Evolutionary conservation across 108 stramenopile genomes (phyloP).

Genomic region (Nitzschia inconspicua): DNA sequence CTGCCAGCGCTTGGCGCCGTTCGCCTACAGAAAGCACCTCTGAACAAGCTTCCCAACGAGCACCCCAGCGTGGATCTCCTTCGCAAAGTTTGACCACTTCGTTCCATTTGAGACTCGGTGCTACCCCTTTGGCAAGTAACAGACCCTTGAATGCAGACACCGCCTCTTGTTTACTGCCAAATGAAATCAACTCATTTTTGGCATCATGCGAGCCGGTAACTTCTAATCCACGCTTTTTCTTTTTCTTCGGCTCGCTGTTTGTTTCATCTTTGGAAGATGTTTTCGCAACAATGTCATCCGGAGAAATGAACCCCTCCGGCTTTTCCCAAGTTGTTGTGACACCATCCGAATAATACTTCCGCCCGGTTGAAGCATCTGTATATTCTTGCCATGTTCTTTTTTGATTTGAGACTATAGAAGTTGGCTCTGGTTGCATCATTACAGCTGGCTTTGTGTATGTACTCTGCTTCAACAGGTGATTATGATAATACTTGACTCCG

Average conservation of each 20-base stretch:
- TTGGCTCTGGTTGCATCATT: slow-evolving; percentile 16
- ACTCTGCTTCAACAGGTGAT: slow-evolving; percentile 48
- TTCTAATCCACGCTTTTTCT: slow-evolving; percentile 20
- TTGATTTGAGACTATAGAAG: slow-evolving; percentile 6
- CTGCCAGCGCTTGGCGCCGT: slow-evolving; percentile 79
- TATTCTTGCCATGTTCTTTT: slow-evolving; percentile 62
- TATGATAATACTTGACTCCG: slow-evolving; percentile 67
- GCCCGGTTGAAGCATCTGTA: slow-evolving; percentile 58
- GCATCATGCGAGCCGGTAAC: slow-evolving; percentile 1
- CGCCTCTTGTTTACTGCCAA: slow-evolving; percentile 69
- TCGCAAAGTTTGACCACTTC: slow-evolving; percentile 68
- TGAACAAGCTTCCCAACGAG: slow-evolving; percentile 65
- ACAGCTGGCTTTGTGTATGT: slow-evolving; percentile 58
- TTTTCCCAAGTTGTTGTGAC: slow-evolving; percentile 75
- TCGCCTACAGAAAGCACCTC: slow-evolving; percentile 56
- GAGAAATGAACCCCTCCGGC: slow-evolving; percentile 40
- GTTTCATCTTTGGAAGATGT: slow-evolving; percentile 4
- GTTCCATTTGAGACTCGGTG: slow-evolving; percentile 67
- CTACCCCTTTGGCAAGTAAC: slow-evolving; percentile 65
- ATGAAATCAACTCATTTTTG: slow-evolving; percentile 24
- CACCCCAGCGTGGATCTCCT: slow-evolving; percentile 66
- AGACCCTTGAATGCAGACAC: slow-evolving; percentile 80
- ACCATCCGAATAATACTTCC: slow-evolving; percentile 81
- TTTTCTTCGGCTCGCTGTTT: slow-evolving; percentile 22
- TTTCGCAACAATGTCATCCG: slow-evolving; percentile 6